Conservation (phyloP, 768 basidiomycete genomes). For the Leucosporidium scottii region DNA sequence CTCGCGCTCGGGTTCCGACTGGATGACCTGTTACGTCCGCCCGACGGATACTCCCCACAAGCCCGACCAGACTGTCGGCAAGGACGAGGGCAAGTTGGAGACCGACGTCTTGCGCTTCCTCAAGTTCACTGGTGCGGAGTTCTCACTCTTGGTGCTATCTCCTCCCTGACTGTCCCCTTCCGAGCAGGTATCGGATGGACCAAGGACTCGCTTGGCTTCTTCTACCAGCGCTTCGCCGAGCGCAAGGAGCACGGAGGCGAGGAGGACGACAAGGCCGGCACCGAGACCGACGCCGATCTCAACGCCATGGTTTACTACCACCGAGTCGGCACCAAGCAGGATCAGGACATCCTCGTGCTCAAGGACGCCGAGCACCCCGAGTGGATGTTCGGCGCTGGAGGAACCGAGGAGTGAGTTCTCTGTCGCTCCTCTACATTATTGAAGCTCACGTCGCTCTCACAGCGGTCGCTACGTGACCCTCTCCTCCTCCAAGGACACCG, state of each 20-base stretch:
- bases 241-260: constrained; percentile 48
- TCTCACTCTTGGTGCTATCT: too few relatives aligned
- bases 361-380: constrained; percentile 56
- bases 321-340: constrained; percentile 61
- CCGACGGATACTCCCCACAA: constrained; percentile 56
- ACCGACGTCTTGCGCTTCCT: constrained; percentile 64
- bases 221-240: constrained; percentile 67
- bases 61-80: constrained; percentile 32
- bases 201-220: constrained; percentile 71
- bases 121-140: constrained; percentile 55
- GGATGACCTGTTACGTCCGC: constrained; percentile 47
- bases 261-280: constrained; percentile 52
- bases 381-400: constrained; percentile 28
- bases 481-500: constrained; percentile 29
- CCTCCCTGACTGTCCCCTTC: too few relatives aligned
- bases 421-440: neutral
- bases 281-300: constrained; percentile 37
- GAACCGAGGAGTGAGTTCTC: constrained; percentile 44
- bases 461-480: constrained; percentile 34
- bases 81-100: constrained; percentile 48
- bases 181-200: constrained; percentile 57
- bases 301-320: constrained; percentile 58
- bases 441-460: neutral
- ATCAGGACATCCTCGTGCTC: constrained; percentile 55
- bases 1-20: constrained; percentile 36